Conservation (phyloP, 228 moss, liverwort and hornwort genomes). For the Sphagnum fallax region DNA sequence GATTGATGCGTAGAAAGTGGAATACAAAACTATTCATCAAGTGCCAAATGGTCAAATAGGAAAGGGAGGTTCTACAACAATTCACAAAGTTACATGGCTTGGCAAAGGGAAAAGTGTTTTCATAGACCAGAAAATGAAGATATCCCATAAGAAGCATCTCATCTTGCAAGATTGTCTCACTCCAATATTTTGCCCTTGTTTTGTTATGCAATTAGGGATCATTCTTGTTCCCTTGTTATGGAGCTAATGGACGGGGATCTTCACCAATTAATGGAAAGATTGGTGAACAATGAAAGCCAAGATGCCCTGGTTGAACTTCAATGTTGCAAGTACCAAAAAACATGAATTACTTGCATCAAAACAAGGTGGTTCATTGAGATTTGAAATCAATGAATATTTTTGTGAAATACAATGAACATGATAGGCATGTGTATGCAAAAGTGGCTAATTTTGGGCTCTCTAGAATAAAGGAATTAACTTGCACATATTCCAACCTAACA, state of each 20-base stretch:
- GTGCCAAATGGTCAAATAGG: slow-evolving; percentile 1
- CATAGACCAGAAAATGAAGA: neutral
- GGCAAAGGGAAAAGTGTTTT: slow-evolving; percentile 4
- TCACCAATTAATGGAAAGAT: neutral
- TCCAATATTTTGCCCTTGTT: slow-evolving; percentile 7
- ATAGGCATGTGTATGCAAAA: slow-evolving; percentile 13
- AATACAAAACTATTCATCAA: no score
- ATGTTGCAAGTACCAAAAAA: slow-evolving; percentile 9
- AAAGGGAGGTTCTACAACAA: slow-evolving; percentile 1
- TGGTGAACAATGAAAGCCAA: neutral
- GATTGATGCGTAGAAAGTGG: neutral
- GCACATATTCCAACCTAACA: slow-evolving; percentile 1
- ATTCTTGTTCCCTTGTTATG: slow-evolving; percentile 9
- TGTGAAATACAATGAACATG: slow-evolving; percentile 2
- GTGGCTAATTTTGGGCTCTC: slow-evolving; percentile 14
- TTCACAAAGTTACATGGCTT: slow-evolving; percentile 2
- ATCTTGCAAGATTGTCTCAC: slow-evolving; percentile 4
- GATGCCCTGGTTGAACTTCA: neutral
- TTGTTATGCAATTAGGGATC: neutral
- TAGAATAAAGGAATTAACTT: slow-evolving; percentile 3
- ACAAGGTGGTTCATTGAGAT: slow-evolving; percentile 7
- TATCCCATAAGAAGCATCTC: slow-evolving; percentile 3
- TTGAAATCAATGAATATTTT: slow-evolving; percentile 10
- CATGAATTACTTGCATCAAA: slow-evolving; percentile 13
- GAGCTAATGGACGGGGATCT: slow-evolving; percentile 7